These are phyloP conservation scores for Polygonum aviculare DNA, from an alignment of 148 eudicot species.

Conservation along the genomic window DNA sequence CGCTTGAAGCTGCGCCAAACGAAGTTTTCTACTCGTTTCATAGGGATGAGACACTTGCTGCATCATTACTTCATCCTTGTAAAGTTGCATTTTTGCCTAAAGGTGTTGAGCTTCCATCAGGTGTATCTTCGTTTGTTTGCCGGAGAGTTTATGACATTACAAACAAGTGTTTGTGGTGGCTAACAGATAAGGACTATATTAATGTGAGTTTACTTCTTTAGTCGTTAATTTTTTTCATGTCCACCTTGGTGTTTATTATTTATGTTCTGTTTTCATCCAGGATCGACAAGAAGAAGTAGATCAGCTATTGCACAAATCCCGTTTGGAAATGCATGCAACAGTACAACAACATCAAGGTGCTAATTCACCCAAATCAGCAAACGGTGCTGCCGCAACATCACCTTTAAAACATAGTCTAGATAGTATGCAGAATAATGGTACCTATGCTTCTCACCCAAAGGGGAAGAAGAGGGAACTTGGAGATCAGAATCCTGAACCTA, in stretches of 20 bases:
- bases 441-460: constrained; percentile 52
- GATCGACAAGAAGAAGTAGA: constrained; percentile 90
- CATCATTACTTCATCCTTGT: constrained; percentile 89
- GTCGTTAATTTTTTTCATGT: not conserved
- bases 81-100: constrained; percentile 82
- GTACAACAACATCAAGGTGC: constrained; percentile 53
- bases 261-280: constrained; percentile 25
- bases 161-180: constrained; percentile 84
- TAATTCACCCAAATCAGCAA: constrained; percentile 67
- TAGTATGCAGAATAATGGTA: constrained; percentile 44
- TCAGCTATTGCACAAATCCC: constrained; percentile 55
- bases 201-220: constrained; percentile 33
- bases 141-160: constrained; percentile 77
- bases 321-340: constrained; percentile 62
- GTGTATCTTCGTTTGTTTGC: constrained; percentile 80
- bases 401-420: constrained; percentile 61
- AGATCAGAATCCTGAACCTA: constrained; percentile 46
- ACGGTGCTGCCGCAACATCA: constrained; percentile 40
- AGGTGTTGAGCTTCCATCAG: constrained; percentile 83
- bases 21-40: constrained; percentile 87
- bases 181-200: constrained; percentile 69
- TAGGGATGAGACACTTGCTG: constrained; percentile 83
- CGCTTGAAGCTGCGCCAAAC: constrained; percentile 77
- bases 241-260: not conserved
- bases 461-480: constrained; percentile 78